These are phyloP conservation scores for Dactylonectria estremocensis DNA, from an alignment of 2,329 filamentous ascomycete species.

Conservation along the genomic window DNA sequence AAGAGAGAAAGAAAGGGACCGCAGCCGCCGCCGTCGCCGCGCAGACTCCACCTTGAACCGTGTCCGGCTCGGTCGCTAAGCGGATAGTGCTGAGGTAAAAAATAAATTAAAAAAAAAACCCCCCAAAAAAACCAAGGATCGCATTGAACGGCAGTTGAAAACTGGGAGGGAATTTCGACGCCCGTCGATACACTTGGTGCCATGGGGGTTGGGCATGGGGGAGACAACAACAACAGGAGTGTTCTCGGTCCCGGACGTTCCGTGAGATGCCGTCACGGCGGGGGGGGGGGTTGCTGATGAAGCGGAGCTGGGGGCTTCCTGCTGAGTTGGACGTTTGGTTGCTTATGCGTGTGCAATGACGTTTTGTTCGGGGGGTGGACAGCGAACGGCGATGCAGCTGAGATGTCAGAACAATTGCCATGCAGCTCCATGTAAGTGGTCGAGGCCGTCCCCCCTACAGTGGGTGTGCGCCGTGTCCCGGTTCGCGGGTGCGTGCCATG, in stretches of 20 bases:
- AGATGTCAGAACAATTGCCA: neutral
- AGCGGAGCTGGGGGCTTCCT: neutral
- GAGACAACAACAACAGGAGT: neutral
- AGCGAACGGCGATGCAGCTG: slow-evolving; percentile 14
- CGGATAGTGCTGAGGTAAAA: slow-evolving; percentile 8
- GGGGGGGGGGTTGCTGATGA: neutral
- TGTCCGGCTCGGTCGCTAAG: neutral
- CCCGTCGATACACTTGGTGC: neutral
- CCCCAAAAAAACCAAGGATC: too few relatives aligned
- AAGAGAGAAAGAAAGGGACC: neutral
- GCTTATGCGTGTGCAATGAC: slow-evolving; percentile 18
- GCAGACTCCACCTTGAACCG: neutral
- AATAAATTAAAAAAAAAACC: neutral
- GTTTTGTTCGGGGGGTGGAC: slow-evolving; percentile 18
- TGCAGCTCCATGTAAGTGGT: neutral
- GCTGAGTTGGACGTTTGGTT: neutral
- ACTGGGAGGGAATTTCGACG: neutral
- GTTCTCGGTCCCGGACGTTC: neutral
- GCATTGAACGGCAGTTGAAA: neutral
- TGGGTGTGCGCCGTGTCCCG: neutral
- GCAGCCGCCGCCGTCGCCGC: neutral
- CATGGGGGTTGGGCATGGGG: neutral
- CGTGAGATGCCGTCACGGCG: neutral
- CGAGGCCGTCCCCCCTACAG: neutral
- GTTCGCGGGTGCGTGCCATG: slow-evolving; percentile 1